phyloP scores from a whole-genome alignment of 1,284 basidiomycete genomes.

The Caloboletus inedulis region DNA sequence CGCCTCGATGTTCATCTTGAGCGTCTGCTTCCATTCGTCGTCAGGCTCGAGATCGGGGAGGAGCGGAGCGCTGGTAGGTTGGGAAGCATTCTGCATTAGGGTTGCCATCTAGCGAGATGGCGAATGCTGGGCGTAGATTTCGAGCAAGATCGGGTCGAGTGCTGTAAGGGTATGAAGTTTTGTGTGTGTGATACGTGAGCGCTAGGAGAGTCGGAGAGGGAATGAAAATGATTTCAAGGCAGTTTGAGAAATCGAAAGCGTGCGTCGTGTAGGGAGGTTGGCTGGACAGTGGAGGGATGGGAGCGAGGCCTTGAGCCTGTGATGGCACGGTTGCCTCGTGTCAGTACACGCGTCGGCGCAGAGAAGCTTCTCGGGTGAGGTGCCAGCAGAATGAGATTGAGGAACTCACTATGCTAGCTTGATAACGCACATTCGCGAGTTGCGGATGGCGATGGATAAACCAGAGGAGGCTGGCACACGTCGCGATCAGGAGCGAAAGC shows the following conservation, averaged over 20 bases:
- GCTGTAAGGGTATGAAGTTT: background rate
- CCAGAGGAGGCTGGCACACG: background rate
- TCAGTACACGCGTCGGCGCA: conserved; percentile 35
- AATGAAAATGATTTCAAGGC: background rate
- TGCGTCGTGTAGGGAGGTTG: conserved; percentile 7
- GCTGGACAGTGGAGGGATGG: conserved; percentile 5
- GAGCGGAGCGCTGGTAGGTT: conserved; percentile 19
- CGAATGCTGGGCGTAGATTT: conserved; percentile 7
- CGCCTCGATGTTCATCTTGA: conserved; percentile 44
- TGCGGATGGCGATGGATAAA: conserved; percentile 12
- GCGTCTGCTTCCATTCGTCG: conserved; percentile 47
- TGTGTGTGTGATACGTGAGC: background rate
- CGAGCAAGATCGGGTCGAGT: conserved; percentile 5
- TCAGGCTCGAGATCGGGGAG: conserved; percentile 48
- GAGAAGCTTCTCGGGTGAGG: conserved; percentile 10
- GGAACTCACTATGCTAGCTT: conserved; percentile 4
- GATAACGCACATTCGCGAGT: conserved; percentile 8
- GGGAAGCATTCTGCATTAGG: conserved; percentile 21
- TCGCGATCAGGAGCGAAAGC: conserved; percentile 7
- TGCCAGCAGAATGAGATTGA: background rate
- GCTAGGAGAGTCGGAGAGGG: background rate
- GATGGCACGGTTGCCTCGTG: conserved; percentile 40
- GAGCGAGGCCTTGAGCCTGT: conserved; percentile 21
- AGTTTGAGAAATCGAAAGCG: conserved; percentile 7
- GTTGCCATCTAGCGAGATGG: conserved; percentile 35